Percentiles rank a stretch among this genome's conserved stretches.
Conservation (phyloP, 108 stramenopile genomes). For the Craspedostauros australis region DNA sequence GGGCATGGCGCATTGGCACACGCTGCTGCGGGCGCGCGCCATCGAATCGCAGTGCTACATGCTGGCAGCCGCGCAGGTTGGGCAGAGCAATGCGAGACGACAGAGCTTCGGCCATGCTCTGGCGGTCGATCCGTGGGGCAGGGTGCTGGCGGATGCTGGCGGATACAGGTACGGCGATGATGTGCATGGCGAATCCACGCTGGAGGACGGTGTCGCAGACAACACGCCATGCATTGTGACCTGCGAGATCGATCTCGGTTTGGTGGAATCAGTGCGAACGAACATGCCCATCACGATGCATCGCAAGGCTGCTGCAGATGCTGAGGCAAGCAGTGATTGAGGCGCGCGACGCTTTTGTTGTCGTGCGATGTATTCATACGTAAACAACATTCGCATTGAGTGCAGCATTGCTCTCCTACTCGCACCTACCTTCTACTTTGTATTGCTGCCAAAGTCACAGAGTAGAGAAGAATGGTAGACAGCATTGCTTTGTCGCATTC, state of each 20-base stretch:
- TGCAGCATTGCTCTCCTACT: too few species aligned
- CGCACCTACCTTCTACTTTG: too few species aligned
- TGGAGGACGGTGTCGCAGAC: neutral
- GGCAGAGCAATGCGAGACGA: conserved; percentile 79
- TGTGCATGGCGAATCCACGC: conserved; percentile 5
- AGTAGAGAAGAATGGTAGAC: too few species aligned
- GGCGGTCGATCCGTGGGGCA: conserved; percentile 77
- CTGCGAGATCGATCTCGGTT: conserved; percentile 57
- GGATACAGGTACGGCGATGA: conserved; percentile 54
- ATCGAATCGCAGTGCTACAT: conserved; percentile 95
- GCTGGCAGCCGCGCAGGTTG: conserved; percentile 93
- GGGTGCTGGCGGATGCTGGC: conserved; percentile 35
- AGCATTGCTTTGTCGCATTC: too few species aligned
- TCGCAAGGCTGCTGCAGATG: conserved; percentile 27
- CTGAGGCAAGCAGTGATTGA: neutral
- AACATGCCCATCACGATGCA: conserved; percentile 80
- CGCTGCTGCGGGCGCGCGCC: conserved; percentile 81
- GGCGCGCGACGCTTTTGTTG: too few species aligned
- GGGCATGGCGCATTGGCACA: conserved; percentile 96
- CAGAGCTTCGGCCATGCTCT: conserved; percentile 83
- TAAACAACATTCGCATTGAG: too few species aligned
- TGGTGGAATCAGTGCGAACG: conserved; percentile 46
- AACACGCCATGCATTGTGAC: conserved; percentile 50
- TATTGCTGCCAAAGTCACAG: too few species aligned
- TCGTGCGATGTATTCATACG: too few species aligned